Percentiles rank a stretch among this genome's conserved stretches.
Conservation (phyloP, 140 eudicot genomes). For the Cichorium intybus region DNA sequence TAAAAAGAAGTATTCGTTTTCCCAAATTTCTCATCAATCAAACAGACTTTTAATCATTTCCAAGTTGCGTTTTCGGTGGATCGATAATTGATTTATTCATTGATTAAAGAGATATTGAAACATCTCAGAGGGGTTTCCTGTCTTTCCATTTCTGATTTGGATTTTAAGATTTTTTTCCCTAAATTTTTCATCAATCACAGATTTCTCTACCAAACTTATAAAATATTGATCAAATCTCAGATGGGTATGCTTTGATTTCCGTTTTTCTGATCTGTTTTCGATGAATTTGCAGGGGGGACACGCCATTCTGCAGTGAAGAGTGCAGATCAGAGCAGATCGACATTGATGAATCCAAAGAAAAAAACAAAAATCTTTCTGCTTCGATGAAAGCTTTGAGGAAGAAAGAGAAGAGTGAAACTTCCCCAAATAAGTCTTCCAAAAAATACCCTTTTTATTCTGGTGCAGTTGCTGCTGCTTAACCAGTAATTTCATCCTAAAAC, state of each 20-base stretch:
- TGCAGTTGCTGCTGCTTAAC: constrained; percentile 68
- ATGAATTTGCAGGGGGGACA: constrained; percentile 58
- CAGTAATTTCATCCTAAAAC: neutral
- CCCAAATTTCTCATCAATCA: neutral
- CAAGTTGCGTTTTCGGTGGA: neutral
- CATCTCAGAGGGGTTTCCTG: neutral
- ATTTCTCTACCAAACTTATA: neutral
- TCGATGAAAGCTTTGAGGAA: constrained; percentile 63
- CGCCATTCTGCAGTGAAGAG: constrained; percentile 88
- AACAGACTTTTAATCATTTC: neutral
- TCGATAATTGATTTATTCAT: neutral
- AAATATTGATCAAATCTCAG: constrained; percentile 7
- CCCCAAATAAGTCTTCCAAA: constrained; percentile 37
- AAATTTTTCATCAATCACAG: neutral
- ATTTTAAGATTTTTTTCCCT: neutral
- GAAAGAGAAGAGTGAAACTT: constrained; percentile 44
- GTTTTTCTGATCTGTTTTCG: constrained; percentile 6
- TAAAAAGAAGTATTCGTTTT: neutral
- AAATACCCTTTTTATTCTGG: constrained; percentile 46
- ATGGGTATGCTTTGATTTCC: constrained; percentile 3
- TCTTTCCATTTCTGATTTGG: neutral
- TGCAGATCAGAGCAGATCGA: constrained; percentile 82
- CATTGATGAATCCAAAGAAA: constrained; percentile 66
- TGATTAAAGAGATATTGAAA: neutral
- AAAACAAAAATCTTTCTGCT: constrained; percentile 41